Base-by-base conservation (phyloP, 768 basidiomycete species). In the Nidularia sp. region DNA sequence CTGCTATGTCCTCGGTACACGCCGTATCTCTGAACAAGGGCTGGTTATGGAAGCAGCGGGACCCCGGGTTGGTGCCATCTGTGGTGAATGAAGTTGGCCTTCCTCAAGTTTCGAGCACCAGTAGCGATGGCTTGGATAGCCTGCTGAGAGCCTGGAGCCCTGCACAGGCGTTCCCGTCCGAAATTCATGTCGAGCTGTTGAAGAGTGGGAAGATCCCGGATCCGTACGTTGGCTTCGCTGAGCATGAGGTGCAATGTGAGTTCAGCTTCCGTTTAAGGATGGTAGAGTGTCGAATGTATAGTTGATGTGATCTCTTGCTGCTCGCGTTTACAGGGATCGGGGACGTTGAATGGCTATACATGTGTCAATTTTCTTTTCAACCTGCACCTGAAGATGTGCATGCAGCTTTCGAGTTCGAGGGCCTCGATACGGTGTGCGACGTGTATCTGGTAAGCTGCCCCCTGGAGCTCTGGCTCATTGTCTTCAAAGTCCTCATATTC, bases 191-290 rank as follows among this genome's bases (percentile, higher is more conserved):
- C 48, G 94, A 96, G 62, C 77, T 97, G 33, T 65, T 92, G 64
- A 86, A 81, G 62, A 61, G 76, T 36, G 76, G 81, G 57, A 88
- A 66, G 62, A 93, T 96, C 35, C 86, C 88, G 34, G 89, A 97
- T 67, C 93, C 92, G 88, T 87, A 88, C 56, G 58, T 89, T 43
- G 90, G 86, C 8, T 70, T 93, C 53, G 77, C 88, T 55, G 94
- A 96, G 65, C 92, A 88, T 85, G 88, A 93, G 59, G 86, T 93
- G 10, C 94, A 96, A 71, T 95, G 93, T 92, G 56, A 59, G 82
- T 64, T 2, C 41, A 8, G n/a, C 31, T 5, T 29, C 25, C 25
- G 25, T 29, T 29, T 29, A 29, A 29, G 25, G 25, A 29, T 29
- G 25, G 4, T 29, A 29, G 25, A 2, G 25, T 29, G 25, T 29